phyloP scores from a whole-genome alignment of 768 basidiomycete species.

The Lactifluus piperatus region DNA sequence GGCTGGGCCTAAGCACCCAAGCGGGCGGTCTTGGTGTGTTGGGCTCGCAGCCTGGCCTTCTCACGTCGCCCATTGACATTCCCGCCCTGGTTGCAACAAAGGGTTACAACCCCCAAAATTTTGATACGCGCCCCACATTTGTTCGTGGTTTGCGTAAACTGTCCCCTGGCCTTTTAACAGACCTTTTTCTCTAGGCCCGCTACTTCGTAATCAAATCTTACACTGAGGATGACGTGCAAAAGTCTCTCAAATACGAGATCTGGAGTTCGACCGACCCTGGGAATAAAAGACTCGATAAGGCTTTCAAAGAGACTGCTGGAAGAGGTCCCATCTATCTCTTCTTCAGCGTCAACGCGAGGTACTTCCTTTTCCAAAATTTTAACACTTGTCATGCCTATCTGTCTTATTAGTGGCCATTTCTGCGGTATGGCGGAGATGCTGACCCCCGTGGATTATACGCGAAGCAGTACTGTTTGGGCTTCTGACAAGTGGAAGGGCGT shows the following conservation, averaged over 20 bases:
- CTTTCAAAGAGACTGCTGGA: constrained; percentile 90
- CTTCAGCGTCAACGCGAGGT: constrained; percentile 95
- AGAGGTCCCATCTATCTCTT: constrained; percentile 95
- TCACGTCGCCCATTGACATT: constrained; percentile 72
- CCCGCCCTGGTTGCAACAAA: constrained; percentile 78
- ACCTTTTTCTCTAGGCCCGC: constrained; percentile 48
- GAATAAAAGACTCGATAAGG: constrained; percentile 94
- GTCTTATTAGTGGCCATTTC: constrained; percentile 71
- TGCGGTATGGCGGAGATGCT: constrained; percentile 99
- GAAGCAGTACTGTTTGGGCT: constrained; percentile 96
- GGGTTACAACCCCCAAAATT: constrained; percentile 83
- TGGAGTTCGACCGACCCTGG: constrained; percentile 97
- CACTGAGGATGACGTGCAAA: constrained; percentile 98
- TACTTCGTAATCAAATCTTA: constrained; percentile 99
- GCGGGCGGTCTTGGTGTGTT: constrained; percentile 35
- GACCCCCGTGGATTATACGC: constrained; percentile 89
- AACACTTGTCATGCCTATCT: neutral
- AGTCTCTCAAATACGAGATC: constrained; percentile 94
- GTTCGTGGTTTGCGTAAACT: constrained; percentile 35
- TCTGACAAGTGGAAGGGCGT: constrained; percentile 99
- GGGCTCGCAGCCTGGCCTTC: constrained; percentile 30
- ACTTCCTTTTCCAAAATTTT: constrained; percentile 2
- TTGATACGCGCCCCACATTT: constrained; percentile 72
- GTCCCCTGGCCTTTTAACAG: constrained; percentile 6
- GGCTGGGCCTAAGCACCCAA: constrained; percentile 20